Base-by-base conservation (phyloP, 768 basidiomycete genomes). In the Pleurotus djamor region DNA sequence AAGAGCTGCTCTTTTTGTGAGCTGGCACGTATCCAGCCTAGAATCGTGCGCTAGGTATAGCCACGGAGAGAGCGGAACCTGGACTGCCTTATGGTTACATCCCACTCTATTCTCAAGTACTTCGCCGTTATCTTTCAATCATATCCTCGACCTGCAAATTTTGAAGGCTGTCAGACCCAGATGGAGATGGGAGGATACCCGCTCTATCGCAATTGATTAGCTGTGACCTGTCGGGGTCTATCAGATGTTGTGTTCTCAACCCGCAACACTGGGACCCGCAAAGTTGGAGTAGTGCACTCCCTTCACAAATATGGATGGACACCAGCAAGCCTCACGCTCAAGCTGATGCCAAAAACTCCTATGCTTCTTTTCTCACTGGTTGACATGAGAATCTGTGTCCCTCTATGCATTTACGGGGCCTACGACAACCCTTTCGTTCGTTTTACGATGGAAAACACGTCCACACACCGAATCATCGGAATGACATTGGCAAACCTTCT, bases 401-500 rank as follows among this genome's bases (percentile, higher is more conserved):
- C 41, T 56, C 12, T 32, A 28, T 33, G 36, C 36, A 17, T 17
- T 44, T 21, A 56, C 49, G 13, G 16, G 8, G 28, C 17, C 36
- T 14, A 28, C 21, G 21, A 28, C 21, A 28, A 28, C 21, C 3
- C 3, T 28, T 28, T 28, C 2, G 21, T 28, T 28, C 21, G 21
- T 28, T 13, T 41, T 38, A 16, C 54, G 13, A 43, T 56, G 54
- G 16, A n/a, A 56, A 56, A 43, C 54, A 41, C 54, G 38, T 56
- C 54, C 54, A 56, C 54, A 56, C 54, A 56, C 54, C 54, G 32
- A 56, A 33, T n/a, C 54, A 56, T 43, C 35, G 54, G 54, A 52
- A 14, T 36, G 16, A 36, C 34, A 9, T 10, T 32, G 54, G 16
- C 33, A 32, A 56, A 13, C 41, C 35, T 44, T 56, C 33, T 32